Evolutionary conservation across 805 yeast species (phyloP), one percentile per base, ranked within the genome.

Genomic region (Hanseniaspora vineae): DNA sequence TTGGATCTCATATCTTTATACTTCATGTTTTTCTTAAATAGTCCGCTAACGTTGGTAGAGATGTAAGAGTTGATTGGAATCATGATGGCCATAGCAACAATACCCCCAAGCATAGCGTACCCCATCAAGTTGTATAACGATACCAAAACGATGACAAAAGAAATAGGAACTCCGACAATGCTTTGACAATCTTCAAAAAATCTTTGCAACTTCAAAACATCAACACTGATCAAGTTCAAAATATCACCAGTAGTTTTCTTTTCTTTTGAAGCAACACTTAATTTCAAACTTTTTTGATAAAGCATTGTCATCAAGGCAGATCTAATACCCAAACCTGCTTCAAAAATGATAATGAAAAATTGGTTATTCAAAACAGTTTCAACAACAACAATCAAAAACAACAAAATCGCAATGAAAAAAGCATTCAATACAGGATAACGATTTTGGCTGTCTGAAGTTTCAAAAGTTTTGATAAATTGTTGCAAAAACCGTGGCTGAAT

Each of bases 141-240:
- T 14, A 66, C 45, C 45, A 81, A 58, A 47, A 81, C 77, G 39
- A 78, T 60, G 0, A 74, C 59, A 35, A 81, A 64, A 49, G 78
- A 70, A 15, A 77, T 60, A 5, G 87, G 87, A 1, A 80, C 77
- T 42, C 82, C 72, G 20, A 81, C 64, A 49, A 80, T 55, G 4
- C 72, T 68, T 53, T 76, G 80, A 23, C 80, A 63, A 51, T 74
- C 71, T 44, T 69, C 68, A n/a, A 76, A 62, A 47, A 83, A 64
- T 37, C 76, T 78, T 57, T 80, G 84, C 31, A 86, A 66, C 51
- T 83, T 70, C 44, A 67, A 66, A 12, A 84, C 78, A 66, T 87
- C 96, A 32, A 84, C 89, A 17, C 92, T 76, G 70, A 84, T 74
- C 57, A 81, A 70, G 56, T 84, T 86, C 53, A 86, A 73, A 46